Base-by-base conservation (phyloP, 2,329 filamentous ascomycete genomes). In the Exophiala aquamarina region DNA sequence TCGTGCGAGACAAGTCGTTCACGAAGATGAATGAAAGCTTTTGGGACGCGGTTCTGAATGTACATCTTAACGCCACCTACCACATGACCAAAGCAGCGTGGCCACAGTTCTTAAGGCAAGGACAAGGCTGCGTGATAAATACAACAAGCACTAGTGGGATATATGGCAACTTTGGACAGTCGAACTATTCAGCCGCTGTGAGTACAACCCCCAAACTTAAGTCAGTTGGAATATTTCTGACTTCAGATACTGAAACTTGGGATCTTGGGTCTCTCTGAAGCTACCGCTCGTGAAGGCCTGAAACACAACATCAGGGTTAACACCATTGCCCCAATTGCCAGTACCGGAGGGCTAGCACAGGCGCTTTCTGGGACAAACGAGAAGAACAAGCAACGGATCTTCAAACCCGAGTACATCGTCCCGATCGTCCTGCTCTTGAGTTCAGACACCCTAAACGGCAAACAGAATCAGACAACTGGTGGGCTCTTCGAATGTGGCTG, bases 261-360 rank as follows among this genome's bases (percentile, higher is more conserved):
- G 72, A 97, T 97, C 58, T 83, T 97, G 31, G 93, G 93, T 54
- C 89, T 98, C 76, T 95, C 90, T 28, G 86, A 89, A 59, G 89
- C 92, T 39, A 81, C 96, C 42, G 92, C 93, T 44, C 79, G 93
- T 41, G 93, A 97, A 73, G 93, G 93, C 61, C 80, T 81, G 64
- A 96, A 97, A 77, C 89, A 98, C 78, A 95, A 95, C 77, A 97
- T 98, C 69, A 89, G 83, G 62, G 88, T 95, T 68, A 98, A 97
- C 79, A 95, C 90, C 47, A 95, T 98, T 63, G 93, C 93, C 17
- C 93, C 93, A 59, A 96, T 96, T 64, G 93, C 93, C 33, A 93
- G 93, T 61, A 98, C 93, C 37, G 84, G 86, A 66, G 94, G 97
- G 88, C 97, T 93, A 47, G 81, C 84, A 58, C 91, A 87, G 41